Percentiles rank a stretch among this genome's conserved stretches.
These are phyloP conservation scores for Trichosanthes truncata DNA, from an alignment of 306 rosid species.

Conservation along the genomic window DNA sequence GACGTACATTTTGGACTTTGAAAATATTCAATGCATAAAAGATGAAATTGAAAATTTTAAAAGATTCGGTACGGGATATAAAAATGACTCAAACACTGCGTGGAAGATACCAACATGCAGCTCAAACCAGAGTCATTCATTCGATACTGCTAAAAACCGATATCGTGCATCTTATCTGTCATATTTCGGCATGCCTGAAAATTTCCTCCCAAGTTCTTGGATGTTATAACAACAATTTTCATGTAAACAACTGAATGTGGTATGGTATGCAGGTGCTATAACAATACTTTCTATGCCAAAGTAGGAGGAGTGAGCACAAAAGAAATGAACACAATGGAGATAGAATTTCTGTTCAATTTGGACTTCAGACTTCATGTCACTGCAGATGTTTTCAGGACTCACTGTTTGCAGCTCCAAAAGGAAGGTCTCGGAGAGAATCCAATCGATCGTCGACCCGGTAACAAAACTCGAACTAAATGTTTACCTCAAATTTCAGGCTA, in stretches of 20 bases:
- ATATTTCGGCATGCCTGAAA: not conserved
- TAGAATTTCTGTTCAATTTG: slow-evolving; percentile 42
- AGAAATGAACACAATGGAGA: slow-evolving; percentile 61
- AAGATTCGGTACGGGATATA: not conserved
- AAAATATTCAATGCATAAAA: not conserved
- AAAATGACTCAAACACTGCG: not conserved
- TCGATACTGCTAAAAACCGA: not conserved
- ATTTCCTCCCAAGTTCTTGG: not conserved
- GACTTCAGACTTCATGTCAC: slow-evolving; percentile 50
- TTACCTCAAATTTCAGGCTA: not conserved
- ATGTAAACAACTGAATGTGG: not conserved
- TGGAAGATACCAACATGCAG: not conserved
- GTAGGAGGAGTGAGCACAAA: slow-evolving; percentile 63
- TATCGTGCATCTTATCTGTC: not conserved
- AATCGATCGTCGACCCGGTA: not conserved
- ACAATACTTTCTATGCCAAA: slow-evolving; percentile 41
- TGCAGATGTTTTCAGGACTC: slow-evolving; percentile 19
- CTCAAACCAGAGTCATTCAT: not conserved
- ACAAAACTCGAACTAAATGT: not conserved
- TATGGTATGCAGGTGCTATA: slow-evolving; percentile 27
- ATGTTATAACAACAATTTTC: not conserved
- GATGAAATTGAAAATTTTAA: not conserved
- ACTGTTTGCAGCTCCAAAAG: slow-evolving; percentile 31
- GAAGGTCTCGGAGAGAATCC: not conserved
- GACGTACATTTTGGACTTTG: not conserved